Conservation (phyloP, 1,139 yeast species). For the Diutina siamensis region DNA sequence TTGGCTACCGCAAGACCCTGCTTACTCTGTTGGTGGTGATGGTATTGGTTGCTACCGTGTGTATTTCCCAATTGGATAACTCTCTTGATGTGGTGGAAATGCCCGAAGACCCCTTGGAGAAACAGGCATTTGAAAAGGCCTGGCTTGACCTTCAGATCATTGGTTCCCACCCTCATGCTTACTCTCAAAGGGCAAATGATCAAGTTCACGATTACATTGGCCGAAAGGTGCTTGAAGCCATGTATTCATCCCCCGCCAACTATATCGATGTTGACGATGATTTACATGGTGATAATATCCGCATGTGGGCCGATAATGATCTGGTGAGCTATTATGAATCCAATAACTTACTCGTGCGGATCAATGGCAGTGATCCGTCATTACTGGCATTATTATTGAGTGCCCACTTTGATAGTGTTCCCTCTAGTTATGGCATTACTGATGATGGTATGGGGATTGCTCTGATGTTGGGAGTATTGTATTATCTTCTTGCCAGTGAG, state of each 20-base stretch:
- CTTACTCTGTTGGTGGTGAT: slow-evolving; percentile 37
- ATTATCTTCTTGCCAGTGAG: slow-evolving; percentile 25
- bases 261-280: slow-evolving; percentile 44
- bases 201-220: slow-evolving; percentile 59
- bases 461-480: slow-evolving; percentile 59
- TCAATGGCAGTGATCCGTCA: slow-evolving; percentile 47
- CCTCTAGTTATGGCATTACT: slow-evolving; percentile 78
- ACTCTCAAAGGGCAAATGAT: slow-evolving; percentile 66
- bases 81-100: slow-evolving; percentile 28
- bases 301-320: slow-evolving; percentile 35
- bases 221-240: slow-evolving; percentile 21
- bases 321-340: slow-evolving; percentile 65
- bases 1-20: slow-evolving; percentile 53
- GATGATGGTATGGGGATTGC: slow-evolving; percentile 95
- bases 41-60: slow-evolving; percentile 25
- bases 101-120: slow-evolving; percentile 18
- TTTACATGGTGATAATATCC: slow-evolving; percentile 26
- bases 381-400: slow-evolving; percentile 64
- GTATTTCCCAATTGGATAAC: slow-evolving; percentile 22
- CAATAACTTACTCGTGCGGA: slow-evolving; percentile 60
- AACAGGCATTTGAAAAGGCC: slow-evolving; percentile 29
- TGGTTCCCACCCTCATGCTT: slow-evolving; percentile 62
- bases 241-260: slow-evolving; percentile 17
- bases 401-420: slow-evolving; percentile 87
- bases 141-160: slow-evolving; percentile 67